Evolutionary conservation across 208 protist species (phyloP).

Genomic region (Eutreptiella sp.): DNA sequence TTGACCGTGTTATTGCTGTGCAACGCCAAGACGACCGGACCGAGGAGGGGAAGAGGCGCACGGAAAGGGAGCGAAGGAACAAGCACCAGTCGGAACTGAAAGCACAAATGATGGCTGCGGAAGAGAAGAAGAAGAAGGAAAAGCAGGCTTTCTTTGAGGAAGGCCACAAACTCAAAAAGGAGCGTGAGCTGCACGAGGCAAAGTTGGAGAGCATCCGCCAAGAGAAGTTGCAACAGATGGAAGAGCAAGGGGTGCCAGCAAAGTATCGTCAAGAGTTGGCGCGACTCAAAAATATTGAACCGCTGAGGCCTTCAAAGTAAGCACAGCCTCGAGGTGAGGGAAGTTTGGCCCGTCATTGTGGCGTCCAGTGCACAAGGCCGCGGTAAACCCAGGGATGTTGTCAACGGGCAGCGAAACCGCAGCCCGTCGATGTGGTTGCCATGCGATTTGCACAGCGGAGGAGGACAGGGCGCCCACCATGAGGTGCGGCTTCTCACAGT

Average conservation of each 20-base stretch:
- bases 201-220: slow-evolving; percentile 71
- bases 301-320: too few relatives aligned
- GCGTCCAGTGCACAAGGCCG: too few relatives aligned
- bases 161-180: slow-evolving; percentile 58
- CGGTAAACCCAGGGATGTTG: too few relatives aligned
- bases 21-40: slow-evolving; percentile 67
- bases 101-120: slow-evolving; percentile 77
- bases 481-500: too few relatives aligned
- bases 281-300: too few relatives aligned
- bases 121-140: slow-evolving; percentile 70
- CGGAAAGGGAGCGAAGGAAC: slow-evolving; percentile 52
- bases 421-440: too few relatives aligned
- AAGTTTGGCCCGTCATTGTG: too few relatives aligned
- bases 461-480: too few relatives aligned
- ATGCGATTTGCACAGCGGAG: too few relatives aligned
- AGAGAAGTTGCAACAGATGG: slow-evolving; percentile 30
- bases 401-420: too few relatives aligned
- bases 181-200: slow-evolving; percentile 61
- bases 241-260: slow-evolving; percentile 26
- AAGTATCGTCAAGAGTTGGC: slow-evolving; percentile 32
- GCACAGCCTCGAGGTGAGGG: too few relatives aligned
- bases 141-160: slow-evolving; percentile 79
- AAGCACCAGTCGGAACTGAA: slow-evolving; percentile 70
- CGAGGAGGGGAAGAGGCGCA: slow-evolving; percentile 53
- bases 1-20: slow-evolving; percentile 70